A percentile compares a stretch with the other conserved stretches of the same genome.
Evolutionary conservation across 2,329 filamentous ascomycete species (phyloP).

Genomic region (Aureobasidium sp.): DNA sequence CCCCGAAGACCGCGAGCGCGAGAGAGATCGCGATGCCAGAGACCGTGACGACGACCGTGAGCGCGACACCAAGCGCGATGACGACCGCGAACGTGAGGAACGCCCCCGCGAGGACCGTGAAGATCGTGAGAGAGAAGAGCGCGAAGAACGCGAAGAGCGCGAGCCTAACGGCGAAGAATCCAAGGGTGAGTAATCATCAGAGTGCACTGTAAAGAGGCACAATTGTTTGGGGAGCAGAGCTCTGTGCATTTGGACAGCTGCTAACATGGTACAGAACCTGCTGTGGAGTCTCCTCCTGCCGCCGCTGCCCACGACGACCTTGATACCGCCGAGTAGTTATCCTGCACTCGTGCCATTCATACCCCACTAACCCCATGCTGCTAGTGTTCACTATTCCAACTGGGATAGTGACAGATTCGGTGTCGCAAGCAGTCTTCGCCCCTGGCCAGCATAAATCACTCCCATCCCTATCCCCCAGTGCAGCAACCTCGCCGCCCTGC

Average conservation of each 20-base stretch:
- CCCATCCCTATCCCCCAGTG: neutral
- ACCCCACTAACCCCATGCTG: neutral
- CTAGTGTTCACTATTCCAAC: neutral
- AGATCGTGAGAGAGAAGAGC: constrained; percentile 42
- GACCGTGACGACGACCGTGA: constrained; percentile 45
- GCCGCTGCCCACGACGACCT: constrained; percentile 79
- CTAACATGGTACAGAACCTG: constrained; percentile 32
- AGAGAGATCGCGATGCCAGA: constrained; percentile 51
- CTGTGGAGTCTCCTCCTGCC: constrained; percentile 65
- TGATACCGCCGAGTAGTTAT: constrained; percentile 74
- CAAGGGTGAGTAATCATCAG: constrained; percentile 57
- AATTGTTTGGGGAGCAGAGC: no score
- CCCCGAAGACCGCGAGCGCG: constrained; percentile 59
- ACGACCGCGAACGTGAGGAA: constrained; percentile 46
- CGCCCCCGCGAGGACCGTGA: constrained; percentile 40
- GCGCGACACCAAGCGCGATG: constrained; percentile 66
- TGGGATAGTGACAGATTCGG: constrained; percentile 5
- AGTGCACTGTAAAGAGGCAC: no score
- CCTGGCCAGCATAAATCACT: constrained; percentile 12
- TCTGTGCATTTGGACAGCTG: no score
- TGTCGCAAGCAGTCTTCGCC: neutral
- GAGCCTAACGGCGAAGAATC: constrained; percentile 70
- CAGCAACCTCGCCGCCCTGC: constrained; percentile 5
- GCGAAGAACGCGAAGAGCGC: constrained; percentile 21
- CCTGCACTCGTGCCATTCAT: neutral